Base-by-base conservation (phyloP, 2,329 filamentous ascomycete genomes). In the Hymenotorrendiella dingleyae region DNA sequence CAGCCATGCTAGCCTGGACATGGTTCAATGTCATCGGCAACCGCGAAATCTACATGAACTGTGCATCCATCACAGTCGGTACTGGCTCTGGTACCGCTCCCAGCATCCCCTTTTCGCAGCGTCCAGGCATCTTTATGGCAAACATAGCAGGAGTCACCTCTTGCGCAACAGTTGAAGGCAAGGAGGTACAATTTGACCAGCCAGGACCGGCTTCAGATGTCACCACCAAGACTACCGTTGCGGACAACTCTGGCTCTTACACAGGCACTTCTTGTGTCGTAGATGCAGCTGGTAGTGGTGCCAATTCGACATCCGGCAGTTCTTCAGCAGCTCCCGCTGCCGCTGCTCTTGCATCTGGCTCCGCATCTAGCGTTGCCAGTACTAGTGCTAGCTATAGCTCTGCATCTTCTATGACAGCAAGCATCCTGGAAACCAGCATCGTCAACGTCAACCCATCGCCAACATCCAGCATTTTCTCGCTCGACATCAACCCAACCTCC, bases 41-140 rank as follows among this genome's bases (percentile, higher is more conserved):
- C 54, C 68, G 78, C 14, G 79, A 82, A 53, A 79, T 80, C 68
- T 84, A 84, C 64, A 80, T 80, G 76, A 78, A 81, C 57, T 83
- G 79, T 49, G 78, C 78, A 0, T 67, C 69, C 7, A 71, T 82
- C 24, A 69, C 69, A 20, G 74, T 82, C 40, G 53, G 50, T 6
- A 47, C 48, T 14, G 55, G 52, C 1, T 24, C 46, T 17, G 45
- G 47, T 12, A 29, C 36, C 20, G 42, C 52, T 12, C 48, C 54
- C n/a, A 42, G 48, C 11, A 48, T 54, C 35, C 46, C 60, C 17
- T 73, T 80, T 54, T 58, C 62, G 22, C 48, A 54, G 6, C 69
- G 80, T 0, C 79, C 79, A 0, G 62, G 68, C 16, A 68, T 82
- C 56, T 82, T 80, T 54, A 67, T 77, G 10, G 76, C 74, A 54